Evolutionary conservation across 768 basidiomycete genomes (phyloP), one percentile per base, ranked within the genome.

Genomic region (Auriscalpium vulgare): DNA sequence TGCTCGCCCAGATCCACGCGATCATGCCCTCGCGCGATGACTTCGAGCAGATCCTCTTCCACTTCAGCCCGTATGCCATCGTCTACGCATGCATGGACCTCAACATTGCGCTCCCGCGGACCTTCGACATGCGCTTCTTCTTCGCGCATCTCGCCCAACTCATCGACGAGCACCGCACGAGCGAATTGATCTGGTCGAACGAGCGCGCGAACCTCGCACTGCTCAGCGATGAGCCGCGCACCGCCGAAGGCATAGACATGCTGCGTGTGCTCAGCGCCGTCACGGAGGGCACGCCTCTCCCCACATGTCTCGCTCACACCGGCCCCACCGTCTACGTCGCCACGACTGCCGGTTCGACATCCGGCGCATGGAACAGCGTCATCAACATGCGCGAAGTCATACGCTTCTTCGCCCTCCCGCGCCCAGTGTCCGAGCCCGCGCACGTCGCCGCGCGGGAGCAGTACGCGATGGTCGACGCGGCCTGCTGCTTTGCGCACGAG

Each of bases 41-140:
- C 37, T n/a, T 17, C 3, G 34, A 17, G 13, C 50, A 58, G 34
- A 56, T 51, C 21, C 38, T 37, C 45, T 49, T 60, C 53, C 52
- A 54, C 44, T 47, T 60, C 19, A 60, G 57, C 54, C 59, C 59
- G 35, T 60, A 60, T 19, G 53, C 49, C 19, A 51, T 60, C 10
- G 19, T 60, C 37, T 60, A 60, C 51, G 57, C 57, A 10, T 54
- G 57, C 48, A 55, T 60, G 57, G 59, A 60, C n/a, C 57, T 58
- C 51, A 53, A 60, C 35, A 10, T 55, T 11, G 57, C 59, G 16
- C 37, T 60, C 4, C 59, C 59, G 17, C 45, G 38, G 29, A 37
- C 29, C 43, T 58, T 60, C 47, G 59, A 60, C 40, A 47, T 55
- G 17, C 54, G 53, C 43, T 60, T 60, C 47, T 38, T 60, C 17